Percentiles rank a stretch among this genome's conserved stretches.
These are phyloP conservation scores for Cryptosporidium meleagridis DNA, from an alignment of 169 alveolate species.

Conservation along the genomic window DNA sequence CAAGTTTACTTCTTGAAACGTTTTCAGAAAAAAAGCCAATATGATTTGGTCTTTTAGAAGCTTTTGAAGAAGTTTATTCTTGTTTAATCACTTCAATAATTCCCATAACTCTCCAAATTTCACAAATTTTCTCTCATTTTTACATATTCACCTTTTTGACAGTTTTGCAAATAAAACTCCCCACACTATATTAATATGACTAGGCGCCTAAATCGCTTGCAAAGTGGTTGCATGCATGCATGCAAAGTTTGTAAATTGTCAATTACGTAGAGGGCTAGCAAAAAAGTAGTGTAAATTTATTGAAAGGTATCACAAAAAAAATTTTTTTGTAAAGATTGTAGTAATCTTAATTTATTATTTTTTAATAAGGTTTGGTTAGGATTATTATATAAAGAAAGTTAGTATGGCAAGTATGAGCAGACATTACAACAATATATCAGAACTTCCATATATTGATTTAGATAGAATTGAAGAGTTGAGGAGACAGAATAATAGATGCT, in stretches of 20 bases:
- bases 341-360: too few relatives aligned
- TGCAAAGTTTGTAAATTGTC: conserved; percentile 4
- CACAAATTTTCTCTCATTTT: background rate
- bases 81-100: background rate
- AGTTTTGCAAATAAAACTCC: background rate
- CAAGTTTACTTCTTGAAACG: too few relatives aligned
- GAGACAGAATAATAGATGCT: background rate
- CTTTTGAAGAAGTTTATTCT: too few relatives aligned
- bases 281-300: background rate
- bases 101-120: background rate
- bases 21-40: too few relatives aligned
- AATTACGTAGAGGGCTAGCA: conserved; percentile 3
- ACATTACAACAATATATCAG: background rate
- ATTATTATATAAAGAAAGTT: background rate
- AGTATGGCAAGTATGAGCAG: conserved; percentile 12
- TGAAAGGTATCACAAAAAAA: too few relatives aligned
- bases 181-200: background rate
- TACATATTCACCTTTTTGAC: background rate
- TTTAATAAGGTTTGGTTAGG: background rate
- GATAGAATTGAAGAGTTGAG: conserved; percentile 42
- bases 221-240: conserved; percentile 6
- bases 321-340: background rate
- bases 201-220: background rate
- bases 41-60: background rate
- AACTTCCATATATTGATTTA: conserved; percentile 37